A percentile compares a stretch with the other conserved stretches of the same genome.
These are phyloP conservation scores for Flaveria floridana DNA, from an alignment of 140 eudicot species.

Conservation along the genomic window DNA sequence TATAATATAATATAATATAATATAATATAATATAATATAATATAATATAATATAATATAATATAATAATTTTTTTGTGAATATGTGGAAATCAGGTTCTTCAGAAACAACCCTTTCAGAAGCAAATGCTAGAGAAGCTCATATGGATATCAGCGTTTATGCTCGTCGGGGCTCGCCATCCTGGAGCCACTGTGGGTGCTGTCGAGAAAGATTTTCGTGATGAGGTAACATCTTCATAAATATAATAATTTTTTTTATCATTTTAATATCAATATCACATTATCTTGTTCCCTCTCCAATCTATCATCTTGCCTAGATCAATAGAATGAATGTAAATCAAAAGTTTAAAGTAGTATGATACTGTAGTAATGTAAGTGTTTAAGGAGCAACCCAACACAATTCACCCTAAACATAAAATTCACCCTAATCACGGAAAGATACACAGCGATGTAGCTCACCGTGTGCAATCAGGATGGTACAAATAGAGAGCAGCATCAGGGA, in stretches of 20 bases:
- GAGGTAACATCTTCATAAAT: conserved; percentile 52
- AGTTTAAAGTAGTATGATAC: neutral
- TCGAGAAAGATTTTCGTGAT: conserved; percentile 74
- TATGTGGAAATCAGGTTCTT: conserved; percentile 53
- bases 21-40: too few species aligned
- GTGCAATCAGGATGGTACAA: too few species aligned
- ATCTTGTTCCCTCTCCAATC: neutral
- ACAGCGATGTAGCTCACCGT: too few species aligned
- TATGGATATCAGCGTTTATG: conserved; percentile 98
- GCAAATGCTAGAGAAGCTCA: conserved; percentile 97
- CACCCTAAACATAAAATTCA: neutral
- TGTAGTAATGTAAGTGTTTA: neutral
- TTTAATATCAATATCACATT: neutral
- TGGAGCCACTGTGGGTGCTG: conserved; percentile 91
- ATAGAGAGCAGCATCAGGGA: too few species aligned
- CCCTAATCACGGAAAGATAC: neutral
- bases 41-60: neutral
- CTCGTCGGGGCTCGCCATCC: conserved; percentile 98
- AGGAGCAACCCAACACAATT: neutral
- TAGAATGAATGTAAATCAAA: neutral
- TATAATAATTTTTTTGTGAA: neutral
- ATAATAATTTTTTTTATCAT: too few species aligned
- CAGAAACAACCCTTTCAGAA: conserved; percentile 81
- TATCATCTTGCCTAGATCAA: conserved; percentile 7
- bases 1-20: too few species aligned